Base-by-base conservation (phyloP, 1,284 basidiomycete species). In the Entoloma clypeatum region DNA sequence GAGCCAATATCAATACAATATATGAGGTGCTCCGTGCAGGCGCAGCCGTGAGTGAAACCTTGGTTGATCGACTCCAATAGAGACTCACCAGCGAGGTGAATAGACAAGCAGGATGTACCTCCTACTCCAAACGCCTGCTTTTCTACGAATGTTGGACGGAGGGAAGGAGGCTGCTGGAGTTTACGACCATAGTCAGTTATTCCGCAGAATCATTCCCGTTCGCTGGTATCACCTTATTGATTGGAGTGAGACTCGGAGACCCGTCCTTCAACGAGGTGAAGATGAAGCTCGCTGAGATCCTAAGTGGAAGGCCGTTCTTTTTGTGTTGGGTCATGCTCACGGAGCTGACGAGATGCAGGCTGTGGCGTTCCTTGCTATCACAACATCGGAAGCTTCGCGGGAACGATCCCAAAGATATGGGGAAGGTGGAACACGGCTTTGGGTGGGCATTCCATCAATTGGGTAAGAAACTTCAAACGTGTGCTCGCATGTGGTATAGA, bases 361-460 rank as follows among this genome's bases (percentile, higher is more conserved):
- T 0, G 73, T 93, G 65, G 87, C 85, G 0, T 95, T 93, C 62
- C 63, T n/a, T n/a, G n/a, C n/a, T 95, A 23, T 73, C 81, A 1
- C 74, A 79, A 34, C 94, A 95, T 61, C 75, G 89, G 11, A 65
- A 71, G 13, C 54, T 86, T 24, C 69, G 76, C 33, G 65, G 70
- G 43, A 56, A 51, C 0, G 63, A 69, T 25, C 58, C 64, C 2
- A 61, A 65, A n/a, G 77, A 79, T 35, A 45, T 71, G 10, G 72
- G 77, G 30, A 89, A 93, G 57, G 83, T 93, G 2, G 92, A 97
- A 50, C 98, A 83, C 64, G 98, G 98, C 59, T 88, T 91, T 58
- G 95, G 86, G 0, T 71, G 95, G 30, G 77, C 82, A 0, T 96
- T 96, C 58, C 94, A 99, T 57, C 86, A 92, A 43, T 69, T 98